Evolutionary conservation across 83 land plant genomes (phyloP).

Genomic region (Diphasiastrum complanatum): DNA sequence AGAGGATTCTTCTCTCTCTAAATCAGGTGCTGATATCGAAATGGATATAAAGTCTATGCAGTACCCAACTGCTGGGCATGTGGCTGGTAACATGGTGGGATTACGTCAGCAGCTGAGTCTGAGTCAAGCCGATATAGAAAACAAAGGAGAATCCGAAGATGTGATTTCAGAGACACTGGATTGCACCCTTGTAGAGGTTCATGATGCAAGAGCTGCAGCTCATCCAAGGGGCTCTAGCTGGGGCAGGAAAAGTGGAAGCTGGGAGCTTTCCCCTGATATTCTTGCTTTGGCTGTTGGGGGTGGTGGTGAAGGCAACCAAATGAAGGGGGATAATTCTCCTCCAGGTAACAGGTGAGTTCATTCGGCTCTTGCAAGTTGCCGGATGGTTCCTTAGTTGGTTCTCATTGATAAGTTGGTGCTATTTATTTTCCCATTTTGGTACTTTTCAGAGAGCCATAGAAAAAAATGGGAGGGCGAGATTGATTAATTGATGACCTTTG

Average conservation of each 20-base stretch:
- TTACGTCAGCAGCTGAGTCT: neutral
- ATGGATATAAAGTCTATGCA: neutral
- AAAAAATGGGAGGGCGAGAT: too few relatives aligned
- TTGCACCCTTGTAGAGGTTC: neutral
- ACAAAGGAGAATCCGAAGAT: neutral
- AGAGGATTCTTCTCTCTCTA: neutral
- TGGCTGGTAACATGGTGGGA: neutral
- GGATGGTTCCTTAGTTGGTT: too few relatives aligned
- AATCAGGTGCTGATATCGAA: neutral
- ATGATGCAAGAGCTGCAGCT: neutral
- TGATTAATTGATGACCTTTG: too few relatives aligned
- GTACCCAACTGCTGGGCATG: neutral
- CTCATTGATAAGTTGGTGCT: too few relatives aligned
- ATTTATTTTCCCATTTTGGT: too few relatives aligned
- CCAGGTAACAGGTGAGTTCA: slow-evolving; percentile 1
- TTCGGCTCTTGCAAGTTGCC: too few relatives aligned
- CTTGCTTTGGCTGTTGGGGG: neutral
- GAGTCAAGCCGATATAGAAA: neutral
- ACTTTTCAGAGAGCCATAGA: too few relatives aligned
- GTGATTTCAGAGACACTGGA: neutral
- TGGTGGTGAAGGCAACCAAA: slow-evolving; percentile 1
- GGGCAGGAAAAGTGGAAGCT: slow-evolving; percentile 15
- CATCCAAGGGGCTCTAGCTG: neutral
- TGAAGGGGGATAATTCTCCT: neutral
- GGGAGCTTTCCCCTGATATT: slow-evolving; percentile 10